Evolutionary conservation across 228 moss, liverwort and hornwort genomes (phyloP).

Genomic region (Sphagnum fallax): DNA sequence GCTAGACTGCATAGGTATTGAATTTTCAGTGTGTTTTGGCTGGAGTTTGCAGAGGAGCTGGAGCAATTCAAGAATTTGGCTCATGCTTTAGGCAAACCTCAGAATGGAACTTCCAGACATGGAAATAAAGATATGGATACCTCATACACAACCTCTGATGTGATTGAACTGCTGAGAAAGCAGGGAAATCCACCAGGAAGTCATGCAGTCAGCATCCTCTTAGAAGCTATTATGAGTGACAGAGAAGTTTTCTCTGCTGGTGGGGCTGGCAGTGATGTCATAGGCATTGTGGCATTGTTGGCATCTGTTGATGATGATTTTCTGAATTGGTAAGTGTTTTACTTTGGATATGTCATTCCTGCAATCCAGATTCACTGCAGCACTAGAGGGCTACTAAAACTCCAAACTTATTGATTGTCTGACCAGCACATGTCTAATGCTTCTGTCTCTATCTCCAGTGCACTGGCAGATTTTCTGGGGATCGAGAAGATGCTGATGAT

Average conservation of each 20-base stretch:
- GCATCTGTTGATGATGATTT: slow-evolving; percentile 55
- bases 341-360: not conserved
- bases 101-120: not conserved
- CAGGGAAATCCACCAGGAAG: slow-evolving; percentile 32
- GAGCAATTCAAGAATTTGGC: slow-evolving; percentile 19
- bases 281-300: slow-evolving; percentile 67
- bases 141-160: slow-evolving; percentile 19
- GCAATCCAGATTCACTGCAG: no score
- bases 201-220: slow-evolving; percentile 38
- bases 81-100: slow-evolving; percentile 8
- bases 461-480: slow-evolving; percentile 61
- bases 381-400: no score
- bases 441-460: slow-evolving; percentile 21
- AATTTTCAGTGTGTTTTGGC: slow-evolving; percentile 1
- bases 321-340: slow-evolving; percentile 48
- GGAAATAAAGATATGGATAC: not conserved
- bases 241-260: slow-evolving; percentile 27
- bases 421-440: no score
- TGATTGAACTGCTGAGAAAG: slow-evolving; percentile 31
- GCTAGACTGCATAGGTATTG: not conserved
- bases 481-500: slow-evolving; percentile 51
- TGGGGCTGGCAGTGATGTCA: slow-evolving; percentile 45
- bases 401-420: no score
- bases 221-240: slow-evolving; percentile 39
- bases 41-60: slow-evolving; percentile 29